Evolutionary conservation across 768 basidiomycete species (phyloP), one percentile per base, ranked within the genome.

Genomic region (Tricholoma bakamatsutake): DNA sequence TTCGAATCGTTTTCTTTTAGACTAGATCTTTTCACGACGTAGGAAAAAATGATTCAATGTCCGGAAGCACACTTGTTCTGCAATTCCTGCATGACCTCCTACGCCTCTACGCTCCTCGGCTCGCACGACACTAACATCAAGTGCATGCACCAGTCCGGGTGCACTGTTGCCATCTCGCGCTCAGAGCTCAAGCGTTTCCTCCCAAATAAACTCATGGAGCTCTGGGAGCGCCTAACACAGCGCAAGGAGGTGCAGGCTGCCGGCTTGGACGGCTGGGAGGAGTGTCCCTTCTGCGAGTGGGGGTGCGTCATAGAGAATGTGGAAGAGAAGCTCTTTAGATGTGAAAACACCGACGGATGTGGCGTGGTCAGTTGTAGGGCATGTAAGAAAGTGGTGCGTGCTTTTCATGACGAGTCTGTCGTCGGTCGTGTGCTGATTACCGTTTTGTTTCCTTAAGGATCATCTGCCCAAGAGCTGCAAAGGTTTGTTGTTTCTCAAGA

Each of bases 51-150:
- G 86, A 77, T 90, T 1, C 93, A 95, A 70, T 96, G 94, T 62
- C 84, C 88, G 0, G 93, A 94, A 51, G 83, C 88, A 0, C 93
- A 97, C 67, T 78, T 93, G 1, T 97, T 96, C 73, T 96, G 93
- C 68, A 74, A 66, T 31, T 68, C 75, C 2, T 97, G 93, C 65
- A 80, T 91, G 69, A 80, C 70, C 1, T 71, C 76, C 2, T 88
- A 92, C 62, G 83, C 85, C 0, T 81, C 84, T 42, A 85, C 76
- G 30, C 75, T 82, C 24, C 78, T 95, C 12, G 84, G 85, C 37
- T 72, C 78, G 50, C 85, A 85, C 59, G 77, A 83, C 61, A 69
- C 81, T 50, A 73, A 75, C 28, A 78, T 94, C 56, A 64, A 77
- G 15, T 96, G 93, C 65, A 91, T 93, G 84, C 88, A 93, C 60